Conservation (phyloP, 148 eudicot species). For the Vaccinium vitisidaea region DNA sequence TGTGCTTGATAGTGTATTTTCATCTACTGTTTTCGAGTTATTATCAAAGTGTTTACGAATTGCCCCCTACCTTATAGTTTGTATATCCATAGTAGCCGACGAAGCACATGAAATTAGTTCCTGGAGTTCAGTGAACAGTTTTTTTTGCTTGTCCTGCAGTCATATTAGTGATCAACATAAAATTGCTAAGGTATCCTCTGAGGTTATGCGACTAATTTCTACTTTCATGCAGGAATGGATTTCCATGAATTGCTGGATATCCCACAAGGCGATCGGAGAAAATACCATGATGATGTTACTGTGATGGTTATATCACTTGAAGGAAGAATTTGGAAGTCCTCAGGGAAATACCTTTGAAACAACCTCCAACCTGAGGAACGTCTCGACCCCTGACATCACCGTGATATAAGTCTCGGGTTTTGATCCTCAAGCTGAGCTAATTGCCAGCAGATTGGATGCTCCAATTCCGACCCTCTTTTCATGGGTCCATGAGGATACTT, state of each 20-base stretch:
- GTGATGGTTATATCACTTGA: constrained; percentile 98
- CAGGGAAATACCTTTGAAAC: constrained; percentile 83
- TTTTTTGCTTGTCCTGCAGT: neutral
- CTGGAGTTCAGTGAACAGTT: neutral
- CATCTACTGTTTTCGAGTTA: neutral
- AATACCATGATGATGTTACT: constrained; percentile 98
- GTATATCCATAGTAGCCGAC: neutral
- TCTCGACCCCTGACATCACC: neutral
- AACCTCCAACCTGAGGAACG: neutral
- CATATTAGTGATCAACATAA: neutral
- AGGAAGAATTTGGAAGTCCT: constrained; percentile 99
- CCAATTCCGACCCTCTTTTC: constrained; percentile 9
- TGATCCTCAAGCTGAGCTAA: constrained; percentile 14
- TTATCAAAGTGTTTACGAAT: neutral
- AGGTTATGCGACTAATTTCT: neutral
- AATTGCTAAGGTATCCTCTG: neutral
- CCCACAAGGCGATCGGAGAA: constrained; percentile 96
- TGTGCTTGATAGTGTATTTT: neutral
- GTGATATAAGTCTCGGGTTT: constrained; percentile 10
- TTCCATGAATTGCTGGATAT: constrained; percentile 97
- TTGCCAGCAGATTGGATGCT: constrained; percentile 6
- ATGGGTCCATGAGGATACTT: constrained; percentile 11
- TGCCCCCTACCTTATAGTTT: neutral
- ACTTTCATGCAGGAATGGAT: constrained; percentile 70
- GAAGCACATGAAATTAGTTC: neutral